Evolutionary conservation across 2,329 filamentous ascomycete species (phyloP).

Genomic region (Triangularia verruculosa): DNA sequence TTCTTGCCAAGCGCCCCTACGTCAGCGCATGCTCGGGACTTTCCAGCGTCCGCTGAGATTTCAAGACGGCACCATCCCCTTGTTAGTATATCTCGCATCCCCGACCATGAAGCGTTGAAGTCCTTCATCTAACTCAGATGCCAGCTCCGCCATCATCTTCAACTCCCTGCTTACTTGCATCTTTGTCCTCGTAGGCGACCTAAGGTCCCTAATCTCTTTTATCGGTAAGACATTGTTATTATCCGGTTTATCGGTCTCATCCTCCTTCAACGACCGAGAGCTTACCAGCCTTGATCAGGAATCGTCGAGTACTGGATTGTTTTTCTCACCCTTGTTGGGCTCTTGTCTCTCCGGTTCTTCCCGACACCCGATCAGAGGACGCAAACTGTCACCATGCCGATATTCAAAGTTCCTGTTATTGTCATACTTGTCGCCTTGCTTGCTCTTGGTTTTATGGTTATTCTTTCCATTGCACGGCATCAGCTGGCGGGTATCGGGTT

Average conservation of each 20-base stretch:
- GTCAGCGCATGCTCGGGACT: not conserved
- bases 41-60: not conserved
- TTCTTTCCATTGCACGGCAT: slow-evolving; percentile 6
- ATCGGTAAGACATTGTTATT: not conserved
- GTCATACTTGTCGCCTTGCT: slow-evolving; percentile 6
- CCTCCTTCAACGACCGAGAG: not conserved
- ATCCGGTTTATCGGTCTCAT: not conserved
- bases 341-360: slow-evolving; percentile 5
- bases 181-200: slow-evolving; percentile 9
- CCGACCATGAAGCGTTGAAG: not conserved
- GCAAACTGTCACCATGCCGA: not conserved
- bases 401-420: slow-evolving; percentile 8
- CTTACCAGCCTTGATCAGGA: not conserved
- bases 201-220: slow-evolving; percentile 6
- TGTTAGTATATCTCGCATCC: not conserved
- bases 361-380: not conserved
- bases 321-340: slow-evolving; percentile 8
- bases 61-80: slow-evolving; percentile 8
- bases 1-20: not conserved
- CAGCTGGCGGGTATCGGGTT: slow-evolving; percentile 3
- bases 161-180: slow-evolving; percentile 3
- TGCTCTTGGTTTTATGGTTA: slow-evolving; percentile 4
- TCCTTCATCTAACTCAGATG: not conserved
- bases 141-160: slow-evolving; percentile 11
- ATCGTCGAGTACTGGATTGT: slow-evolving; percentile 13